These are phyloP conservation scores for Pythium rhizo-oryzae DNA, from an alignment of 352 stramenopile genomes.

Conservation along the genomic window DNA sequence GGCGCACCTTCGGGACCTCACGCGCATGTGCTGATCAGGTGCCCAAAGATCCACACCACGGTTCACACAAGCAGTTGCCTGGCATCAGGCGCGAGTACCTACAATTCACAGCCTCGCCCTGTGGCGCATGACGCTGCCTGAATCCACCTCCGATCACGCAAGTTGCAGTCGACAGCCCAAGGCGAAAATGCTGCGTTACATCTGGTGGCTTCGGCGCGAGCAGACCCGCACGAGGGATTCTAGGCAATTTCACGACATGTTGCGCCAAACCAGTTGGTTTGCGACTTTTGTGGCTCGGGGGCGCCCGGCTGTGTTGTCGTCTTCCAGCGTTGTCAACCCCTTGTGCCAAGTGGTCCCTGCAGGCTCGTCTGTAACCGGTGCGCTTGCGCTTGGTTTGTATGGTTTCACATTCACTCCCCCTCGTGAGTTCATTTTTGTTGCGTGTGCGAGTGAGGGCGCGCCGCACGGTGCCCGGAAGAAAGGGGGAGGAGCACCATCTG, in stretches of 20 bases:
- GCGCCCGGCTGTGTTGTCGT: slow-evolving; percentile 26
- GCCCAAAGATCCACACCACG: no score
- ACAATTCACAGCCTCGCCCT: background rate
- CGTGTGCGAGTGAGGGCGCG: background rate
- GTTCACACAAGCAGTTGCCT: no score
- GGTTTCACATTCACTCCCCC: slow-evolving; percentile 21
- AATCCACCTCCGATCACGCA: slow-evolving; percentile 20
- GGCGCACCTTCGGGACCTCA: no score
- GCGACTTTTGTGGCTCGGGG: slow-evolving; percentile 19
- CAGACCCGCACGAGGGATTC: slow-evolving; percentile 4
- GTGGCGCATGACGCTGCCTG: slow-evolving; percentile 4
- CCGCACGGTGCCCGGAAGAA: slow-evolving; percentile 2
- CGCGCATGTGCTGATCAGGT: no score
- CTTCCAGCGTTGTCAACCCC: slow-evolving; percentile 17
- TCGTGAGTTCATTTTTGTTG: slow-evolving; percentile 17
- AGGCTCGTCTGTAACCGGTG: slow-evolving; percentile 12
- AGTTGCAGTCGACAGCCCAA: slow-evolving; percentile 15
- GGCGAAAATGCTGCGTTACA: slow-evolving; percentile 11
- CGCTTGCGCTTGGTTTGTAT: slow-evolving; percentile 10
- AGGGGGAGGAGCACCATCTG: slow-evolving; percentile 1
- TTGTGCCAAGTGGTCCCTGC: slow-evolving; percentile 5
- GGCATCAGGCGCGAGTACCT: background rate
- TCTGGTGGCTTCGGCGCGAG: slow-evolving; percentile 1
- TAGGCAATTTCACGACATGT: slow-evolving; percentile 24
- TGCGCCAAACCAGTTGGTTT: slow-evolving; percentile 29